These are phyloP conservation scores for Curvularia verruculosa DNA, from an alignment of 2,329 filamentous ascomycete species.

Conservation along the genomic window DNA sequence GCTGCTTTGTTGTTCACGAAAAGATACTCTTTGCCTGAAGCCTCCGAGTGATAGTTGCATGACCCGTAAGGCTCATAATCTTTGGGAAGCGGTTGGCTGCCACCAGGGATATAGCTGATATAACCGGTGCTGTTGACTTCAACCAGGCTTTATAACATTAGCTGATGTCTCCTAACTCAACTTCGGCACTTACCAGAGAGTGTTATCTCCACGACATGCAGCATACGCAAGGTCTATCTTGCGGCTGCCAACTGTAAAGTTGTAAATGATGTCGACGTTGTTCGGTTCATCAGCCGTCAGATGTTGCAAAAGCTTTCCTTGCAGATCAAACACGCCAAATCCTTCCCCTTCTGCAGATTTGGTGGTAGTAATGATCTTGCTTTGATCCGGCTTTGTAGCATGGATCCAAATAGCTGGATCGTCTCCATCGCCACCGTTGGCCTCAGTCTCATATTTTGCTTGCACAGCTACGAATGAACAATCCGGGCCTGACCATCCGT, in stretches of 20 bases:
- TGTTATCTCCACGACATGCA: constrained; percentile 59
- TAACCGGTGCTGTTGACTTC: constrained; percentile 57
- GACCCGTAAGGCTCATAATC: constrained; percentile 60
- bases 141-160: constrained; percentile 50
- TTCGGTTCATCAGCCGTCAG: constrained; percentile 57
- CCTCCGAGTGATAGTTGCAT: constrained; percentile 57
- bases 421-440: constrained; percentile 43
- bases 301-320: constrained; percentile 56
- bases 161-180: neutral
- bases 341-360: constrained; percentile 59
- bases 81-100: constrained; percentile 54
- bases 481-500: constrained; percentile 35
- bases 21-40: constrained; percentile 58
- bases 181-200: constrained; percentile 54
- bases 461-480: constrained; percentile 39
- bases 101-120: constrained; percentile 53
- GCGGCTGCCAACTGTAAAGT: constrained; percentile 53
- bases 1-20: constrained; percentile 63
- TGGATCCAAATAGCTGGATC: constrained; percentile 45
- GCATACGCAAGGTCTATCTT: constrained; percentile 58
- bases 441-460: constrained; percentile 41
- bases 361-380: constrained; percentile 60
- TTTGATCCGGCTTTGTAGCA: constrained; percentile 46
- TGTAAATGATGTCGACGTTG: constrained; percentile 62
- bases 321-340: constrained; percentile 57